Evolutionary conservation across 192 early-diverging fungal genomes (phyloP), one percentile per base, ranked within the genome.

Genomic region (Chytriomyces sp.): DNA sequence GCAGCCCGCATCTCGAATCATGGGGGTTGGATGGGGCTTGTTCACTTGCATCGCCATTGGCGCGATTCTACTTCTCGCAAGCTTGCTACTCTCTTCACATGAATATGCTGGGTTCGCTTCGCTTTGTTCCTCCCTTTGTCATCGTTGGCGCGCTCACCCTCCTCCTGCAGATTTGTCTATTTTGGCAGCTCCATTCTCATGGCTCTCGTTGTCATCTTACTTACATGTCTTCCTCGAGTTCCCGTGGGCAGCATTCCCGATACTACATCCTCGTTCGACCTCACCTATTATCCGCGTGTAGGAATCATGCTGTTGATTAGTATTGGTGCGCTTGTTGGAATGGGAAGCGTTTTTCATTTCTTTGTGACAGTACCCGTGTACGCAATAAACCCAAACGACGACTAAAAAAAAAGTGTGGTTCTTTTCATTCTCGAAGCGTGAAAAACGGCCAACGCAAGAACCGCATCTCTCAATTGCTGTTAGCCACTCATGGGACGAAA

Each of bases 401-500:
- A 32, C 17, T 59, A 28, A 59, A 59, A n/a, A n/a, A n/a, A n/a
- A 10, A 49, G 44, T 49, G n/a, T 49, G 12, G 12, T 49, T 14
- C 44, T 49, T 49, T 49, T 59, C 84, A 74, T 40, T 19, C 54
- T 28, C 52, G 66, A 28, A 78, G 75, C 57, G 17, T 68, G 32
- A 64, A 49, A 38, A 53, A 55, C n/a, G 14, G 70, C 17, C 26
- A 55, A 4, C 70, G 49, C 2, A 10, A 70, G 34, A 59, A 52
- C 62, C 34, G 38, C 22, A 61, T 56, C 14, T 76, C 77, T 57
- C 93, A 90, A 70, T 81, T 85, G 55, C 87, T 90, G 19, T 90
- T 94, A 74, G 86, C 90, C 56, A 82, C 82, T 57, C 44, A 49
- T 49, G 44, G 44, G 44, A 49, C 14, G 44, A 22, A 49, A 49